Evolutionary conservation across 2,329 filamentous ascomycete species (phyloP), one percentile per base, ranked within the genome.

Genomic region (Teratosphaeria zuluensis): DNA sequence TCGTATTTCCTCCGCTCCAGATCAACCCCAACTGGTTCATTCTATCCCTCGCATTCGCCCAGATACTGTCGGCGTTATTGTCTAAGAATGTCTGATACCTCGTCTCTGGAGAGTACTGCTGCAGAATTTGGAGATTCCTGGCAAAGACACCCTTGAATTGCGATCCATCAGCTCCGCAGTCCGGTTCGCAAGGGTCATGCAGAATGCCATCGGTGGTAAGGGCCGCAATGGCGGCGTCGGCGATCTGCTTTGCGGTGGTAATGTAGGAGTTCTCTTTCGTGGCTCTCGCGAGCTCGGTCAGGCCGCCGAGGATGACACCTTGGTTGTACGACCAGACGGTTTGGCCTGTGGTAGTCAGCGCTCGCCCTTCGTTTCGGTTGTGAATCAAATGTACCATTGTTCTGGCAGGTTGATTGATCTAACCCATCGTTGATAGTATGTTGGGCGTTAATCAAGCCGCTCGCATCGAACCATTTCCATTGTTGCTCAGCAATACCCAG

Each of bases 131-230:
- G 21, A 90, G 73, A 66, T 88, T 88, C 21, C 85, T 79, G 16
- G 82, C 77, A 62, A 89, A 88, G 38, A 89, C 77, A 3, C 87
- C 87, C 72, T 90, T 90, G 78, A 90, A 90, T 66, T 88, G 84
- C 42, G 64, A 77, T 0, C 78, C 81, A 58, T 77, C 74, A 11
- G 56, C 68, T 19, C 74, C 75, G 53, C 75, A 77, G 14, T 70
- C 60, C 2, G 68, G 68, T 57, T 74, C 71, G 60, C 70, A 71
- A 0, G 61, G 60, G 48, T 79, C 76, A 57, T 74, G 72, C 1
- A 78, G 63, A 21, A 78, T 69, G 8, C 74, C 74, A 21, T 73
- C 67, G 21, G 74, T 72, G 1, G 70, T 69, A 11, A 78, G 69
- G 4, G 58, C 59, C 0, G 55, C 46, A 31, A 78, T 72, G 0